These are phyloP conservation scores for Incumbomyces lentus DNA, from an alignment of 2,329 filamentous ascomycete genomes.

Conservation along the genomic window DNA sequence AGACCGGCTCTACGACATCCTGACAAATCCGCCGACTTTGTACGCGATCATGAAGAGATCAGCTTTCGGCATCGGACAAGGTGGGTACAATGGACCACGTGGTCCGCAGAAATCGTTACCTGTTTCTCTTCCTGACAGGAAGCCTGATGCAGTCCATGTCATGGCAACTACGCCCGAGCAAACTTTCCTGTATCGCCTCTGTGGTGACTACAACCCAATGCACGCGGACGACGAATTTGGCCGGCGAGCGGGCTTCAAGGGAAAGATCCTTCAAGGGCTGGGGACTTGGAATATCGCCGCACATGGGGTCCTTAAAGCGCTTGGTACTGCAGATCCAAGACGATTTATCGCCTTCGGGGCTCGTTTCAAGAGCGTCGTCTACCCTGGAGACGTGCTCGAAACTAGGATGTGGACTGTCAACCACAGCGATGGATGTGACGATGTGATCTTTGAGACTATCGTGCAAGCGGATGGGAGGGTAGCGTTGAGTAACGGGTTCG, in stretches of 20 bases:
- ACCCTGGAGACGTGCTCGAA: conserved; percentile 51
- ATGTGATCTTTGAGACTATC: conserved; percentile 50
- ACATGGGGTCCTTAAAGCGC: conserved; percentile 31
- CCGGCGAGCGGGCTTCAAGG: conserved; percentile 35
- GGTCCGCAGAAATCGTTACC: conserved; percentile 27
- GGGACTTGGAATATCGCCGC: conserved; percentile 41
- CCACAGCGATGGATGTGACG: conserved; percentile 38
- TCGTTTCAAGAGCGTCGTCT: conserved; percentile 38
- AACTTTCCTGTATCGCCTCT: conserved; percentile 26
- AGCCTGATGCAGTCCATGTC: conserved; percentile 30
- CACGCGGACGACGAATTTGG: conserved; percentile 37
- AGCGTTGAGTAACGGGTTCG: conserved; percentile 20
- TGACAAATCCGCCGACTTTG: conserved; percentile 24
- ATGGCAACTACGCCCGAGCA: conserved; percentile 32
- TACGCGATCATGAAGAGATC: conserved; percentile 32
- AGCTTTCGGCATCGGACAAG: conserved; percentile 38
- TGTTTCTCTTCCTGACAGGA: conserved; percentile 23
- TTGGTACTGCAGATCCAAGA: conserved; percentile 32
- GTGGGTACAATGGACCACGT: conserved; percentile 35
- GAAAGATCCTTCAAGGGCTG: conserved; percentile 38
- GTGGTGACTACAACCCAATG: conserved; percentile 42
- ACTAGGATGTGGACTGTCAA: conserved; percentile 58
- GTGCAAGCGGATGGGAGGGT: conserved; percentile 24
- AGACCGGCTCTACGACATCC: conserved; percentile 30
- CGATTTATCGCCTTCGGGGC: conserved; percentile 36